These are phyloP conservation scores for Colletotrichum limetticola DNA, from an alignment of 2,329 filamentous ascomycete species.

Conservation along the genomic window DNA sequence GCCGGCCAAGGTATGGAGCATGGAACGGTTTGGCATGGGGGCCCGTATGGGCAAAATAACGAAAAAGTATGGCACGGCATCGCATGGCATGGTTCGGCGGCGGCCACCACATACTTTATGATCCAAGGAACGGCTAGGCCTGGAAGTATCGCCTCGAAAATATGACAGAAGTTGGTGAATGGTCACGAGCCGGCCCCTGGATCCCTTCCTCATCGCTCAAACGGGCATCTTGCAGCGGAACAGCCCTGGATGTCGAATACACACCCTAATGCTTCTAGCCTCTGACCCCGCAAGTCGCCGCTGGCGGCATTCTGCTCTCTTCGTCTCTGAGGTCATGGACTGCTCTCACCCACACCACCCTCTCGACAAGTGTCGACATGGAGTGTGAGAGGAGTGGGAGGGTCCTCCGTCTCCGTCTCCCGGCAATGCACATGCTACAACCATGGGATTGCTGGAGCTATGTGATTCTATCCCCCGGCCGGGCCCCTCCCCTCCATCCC, in stretches of 20 bases:
- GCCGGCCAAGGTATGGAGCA: background rate
- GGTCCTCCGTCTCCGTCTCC: constrained; percentile 6
- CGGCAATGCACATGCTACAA: constrained; percentile 32
- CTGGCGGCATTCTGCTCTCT: background rate
- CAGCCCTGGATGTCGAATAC: constrained; percentile 10
- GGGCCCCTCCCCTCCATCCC: constrained; percentile 16
- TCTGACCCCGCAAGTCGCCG: constrained; percentile 4
- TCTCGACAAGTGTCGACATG: background rate
- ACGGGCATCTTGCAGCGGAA: constrained; percentile 28
- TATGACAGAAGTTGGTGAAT: constrained; percentile 32
- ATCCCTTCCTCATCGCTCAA: constrained; percentile 26
- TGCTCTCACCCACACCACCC: constrained; percentile 24
- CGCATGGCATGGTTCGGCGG: background rate
- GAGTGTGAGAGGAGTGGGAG: background rate
- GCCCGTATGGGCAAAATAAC: background rate
- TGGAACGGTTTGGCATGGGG: background rate
- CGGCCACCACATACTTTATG: background rate
- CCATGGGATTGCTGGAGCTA: constrained; percentile 28
- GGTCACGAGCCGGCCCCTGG: constrained; percentile 22
- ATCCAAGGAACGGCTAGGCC: background rate
- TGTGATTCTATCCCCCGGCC: constrained; percentile 19
- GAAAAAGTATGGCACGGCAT: background rate
- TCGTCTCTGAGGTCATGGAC: constrained; percentile 20
- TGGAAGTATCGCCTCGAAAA: constrained; percentile 11
- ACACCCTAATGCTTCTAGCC: background rate